Evolutionary conservation across 495 filamentous ascomycete species (phyloP).

Genomic region (Tuber melanosporum): DNA sequence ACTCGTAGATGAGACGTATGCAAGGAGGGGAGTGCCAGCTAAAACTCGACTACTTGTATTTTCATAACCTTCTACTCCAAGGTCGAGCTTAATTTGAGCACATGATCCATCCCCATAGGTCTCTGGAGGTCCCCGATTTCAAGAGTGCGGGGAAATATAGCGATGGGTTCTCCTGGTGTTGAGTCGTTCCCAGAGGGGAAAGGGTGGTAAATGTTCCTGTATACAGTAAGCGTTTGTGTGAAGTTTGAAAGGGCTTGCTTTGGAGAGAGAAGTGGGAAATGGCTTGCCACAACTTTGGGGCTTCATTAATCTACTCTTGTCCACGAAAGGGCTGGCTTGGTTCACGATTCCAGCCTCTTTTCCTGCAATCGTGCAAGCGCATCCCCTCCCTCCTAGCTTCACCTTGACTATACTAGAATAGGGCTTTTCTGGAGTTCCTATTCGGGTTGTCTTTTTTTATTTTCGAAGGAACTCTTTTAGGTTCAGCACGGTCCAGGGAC

Average conservation of each 20-base stretch:
- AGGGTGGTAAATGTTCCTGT: background rate
- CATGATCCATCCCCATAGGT: no score
- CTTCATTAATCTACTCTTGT: conserved; percentile 13
- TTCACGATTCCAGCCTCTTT: background rate
- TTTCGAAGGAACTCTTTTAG: background rate
- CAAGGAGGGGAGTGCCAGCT: no score
- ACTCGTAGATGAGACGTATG: no score
- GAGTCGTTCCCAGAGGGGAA: no score
- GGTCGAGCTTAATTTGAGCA: no score
- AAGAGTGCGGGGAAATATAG: no score
- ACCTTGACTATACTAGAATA: conserved; percentile 14
- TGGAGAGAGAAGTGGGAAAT: conserved; percentile 14
- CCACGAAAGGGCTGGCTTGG: conserved; percentile 14
- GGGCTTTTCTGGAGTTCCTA: background rate
- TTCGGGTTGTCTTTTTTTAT: background rate
- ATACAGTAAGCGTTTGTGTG: background rate
- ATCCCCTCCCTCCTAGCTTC: conserved; percentile 13
- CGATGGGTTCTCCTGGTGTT: no score
- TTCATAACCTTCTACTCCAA: no score
- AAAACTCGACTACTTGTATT: no score
- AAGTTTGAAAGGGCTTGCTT: conserved; percentile 10
- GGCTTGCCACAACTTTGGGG: conserved; percentile 23
- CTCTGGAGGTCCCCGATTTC: no score
- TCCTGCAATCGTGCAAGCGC: conserved; percentile 7
- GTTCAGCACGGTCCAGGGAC: background rate